Evolutionary conservation across 2,329 filamentous ascomycete genomes (phyloP).

Genomic region (Xylaria sp.): DNA sequence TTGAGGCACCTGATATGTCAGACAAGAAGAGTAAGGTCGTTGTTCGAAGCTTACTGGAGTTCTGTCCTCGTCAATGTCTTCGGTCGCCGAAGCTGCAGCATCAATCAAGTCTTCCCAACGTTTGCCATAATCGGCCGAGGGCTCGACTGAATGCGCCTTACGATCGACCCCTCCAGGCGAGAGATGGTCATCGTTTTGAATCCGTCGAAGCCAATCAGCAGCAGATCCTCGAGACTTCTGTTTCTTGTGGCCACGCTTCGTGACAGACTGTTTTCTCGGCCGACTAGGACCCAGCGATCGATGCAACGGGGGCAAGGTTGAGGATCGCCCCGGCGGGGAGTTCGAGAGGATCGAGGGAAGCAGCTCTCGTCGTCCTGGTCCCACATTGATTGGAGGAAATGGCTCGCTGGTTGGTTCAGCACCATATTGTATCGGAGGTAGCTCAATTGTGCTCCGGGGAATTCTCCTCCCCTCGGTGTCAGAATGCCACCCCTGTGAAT

Average conservation of each 20-base stretch:
- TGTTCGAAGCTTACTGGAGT: conserved; percentile 75
- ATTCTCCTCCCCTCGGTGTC: conserved; percentile 74
- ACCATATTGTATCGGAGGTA: conserved; percentile 73
- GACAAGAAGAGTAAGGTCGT: conserved; percentile 55
- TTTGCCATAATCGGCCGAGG: conserved; percentile 82
- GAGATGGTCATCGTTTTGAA: conserved; percentile 71
- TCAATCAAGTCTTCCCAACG: conserved; percentile 97
- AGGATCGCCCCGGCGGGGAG: conserved; percentile 87
- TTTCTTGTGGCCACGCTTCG: conserved; percentile 84
- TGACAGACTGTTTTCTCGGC: conserved; percentile 86
- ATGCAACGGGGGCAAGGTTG: conserved; percentile 86
- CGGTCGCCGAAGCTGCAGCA: conserved; percentile 88
- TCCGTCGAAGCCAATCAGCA: conserved; percentile 70
- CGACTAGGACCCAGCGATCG: conserved; percentile 75
- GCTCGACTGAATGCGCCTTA: conserved; percentile 89
- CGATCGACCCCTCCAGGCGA: conserved; percentile 75
- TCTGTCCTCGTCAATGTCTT: conserved; percentile 89
- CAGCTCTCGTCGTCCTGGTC: conserved; percentile 74
- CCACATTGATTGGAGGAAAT: conserved; percentile 69
- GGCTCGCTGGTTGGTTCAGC: conserved; percentile 78
- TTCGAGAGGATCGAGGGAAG: conserved; percentile 83
- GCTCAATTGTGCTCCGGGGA: conserved; percentile 74
- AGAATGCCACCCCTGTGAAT: conserved; percentile 73
- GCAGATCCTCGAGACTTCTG: conserved; percentile 77
- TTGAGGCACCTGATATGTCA: conserved; percentile 67